Evolutionary conservation across 495 filamentous ascomycete species (phyloP).

Genomic region (Pyrenopolyporus hunteri): DNA sequence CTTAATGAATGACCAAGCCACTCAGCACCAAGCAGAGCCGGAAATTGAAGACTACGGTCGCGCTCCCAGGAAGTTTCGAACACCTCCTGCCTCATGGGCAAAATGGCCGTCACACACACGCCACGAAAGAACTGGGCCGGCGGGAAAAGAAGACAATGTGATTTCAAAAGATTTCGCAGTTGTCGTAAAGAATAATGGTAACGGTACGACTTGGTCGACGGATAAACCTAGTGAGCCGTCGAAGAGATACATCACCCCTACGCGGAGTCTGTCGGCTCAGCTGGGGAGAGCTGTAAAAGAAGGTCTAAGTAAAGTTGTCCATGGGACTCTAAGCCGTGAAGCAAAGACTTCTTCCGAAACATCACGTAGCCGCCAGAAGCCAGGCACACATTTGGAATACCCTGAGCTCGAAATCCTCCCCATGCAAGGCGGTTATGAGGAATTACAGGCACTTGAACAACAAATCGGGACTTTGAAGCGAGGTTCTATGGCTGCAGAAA

Average conservation of each 20-base stretch:
- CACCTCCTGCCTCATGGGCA: constrained; percentile 45
- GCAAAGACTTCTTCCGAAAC: constrained; percentile 26
- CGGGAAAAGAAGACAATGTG: constrained; percentile 35
- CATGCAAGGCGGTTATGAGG: constrained; percentile 39
- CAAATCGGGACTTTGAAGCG: constrained; percentile 46
- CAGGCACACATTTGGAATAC: constrained; percentile 40
- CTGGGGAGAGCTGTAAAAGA: constrained; percentile 44
- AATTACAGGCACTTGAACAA: constrained; percentile 43
- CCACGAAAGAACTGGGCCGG: constrained; percentile 40
- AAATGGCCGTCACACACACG: constrained; percentile 49
- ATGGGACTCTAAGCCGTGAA: constrained; percentile 15
- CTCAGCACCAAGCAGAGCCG: constrained; percentile 11
- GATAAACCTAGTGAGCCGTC: constrained; percentile 9
- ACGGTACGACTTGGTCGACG: constrained; percentile 19
- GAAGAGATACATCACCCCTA: constrained; percentile 10
- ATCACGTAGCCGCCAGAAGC: constrained; percentile 8
- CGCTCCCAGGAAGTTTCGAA: constrained; percentile 19
- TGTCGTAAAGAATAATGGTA: background rate
- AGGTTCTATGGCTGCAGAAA: constrained; percentile 18
- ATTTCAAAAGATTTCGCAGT: constrained; percentile 30
- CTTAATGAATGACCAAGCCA: constrained; percentile 38
- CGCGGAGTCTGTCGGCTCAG: constrained; percentile 39
- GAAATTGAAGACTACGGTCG: constrained; percentile 11
- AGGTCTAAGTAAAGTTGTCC: constrained; percentile 42
- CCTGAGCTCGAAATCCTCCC: constrained; percentile 46